Base-by-base conservation (phyloP, 164 flowering plant species). In the Stephania yunnanensis region DNA sequence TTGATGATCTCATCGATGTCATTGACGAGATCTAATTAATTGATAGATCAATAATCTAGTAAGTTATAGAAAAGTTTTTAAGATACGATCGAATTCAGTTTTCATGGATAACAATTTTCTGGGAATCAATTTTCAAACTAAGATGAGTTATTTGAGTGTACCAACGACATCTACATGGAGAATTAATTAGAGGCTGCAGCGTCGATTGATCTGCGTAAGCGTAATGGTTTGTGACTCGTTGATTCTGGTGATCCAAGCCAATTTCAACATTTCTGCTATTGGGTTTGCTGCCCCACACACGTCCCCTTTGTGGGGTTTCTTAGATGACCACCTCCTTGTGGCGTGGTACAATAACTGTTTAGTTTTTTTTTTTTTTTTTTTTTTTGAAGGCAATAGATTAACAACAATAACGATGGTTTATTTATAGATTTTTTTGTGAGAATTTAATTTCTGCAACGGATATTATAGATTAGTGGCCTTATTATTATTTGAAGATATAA, bases 1-100 rank as follows among this genome's bases (percentile, higher is more conserved):
- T 95, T 74, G 94, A 90, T 73, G 94, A 93, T 77, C 91, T 93
- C 73, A 84, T 95, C 19, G 99, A 93, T 45, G 63, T 82, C 25
- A 76, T 95, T 29, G 92, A 86, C 22, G 96, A 91, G 84, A 87
- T 92, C 68, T 94, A 81, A 81, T 73, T 44, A 81, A 81, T 73
- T 44, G 74, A 75, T 75, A 17, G 52, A 6, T 36, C 20, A 46
- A 13, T 11, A 7, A 17, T 13, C 36, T 48, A 31, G 52, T 8
- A 11, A 10, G 7, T 20, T 66, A 17, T 2, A 46, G 65, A 17
- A 2, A 55, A 46, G 65, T n/a, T 25, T 25, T 25, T n/a, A 15
- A 55, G 20, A 22, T 52, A n/a, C 7, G 22, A 25, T 63, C 65
- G 10, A 29, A n/a, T 68, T 71, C 31, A 66, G 71, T 70, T 13